Percentiles rank a stretch among this genome's conserved stretches.
phyloP scores from a whole-genome alignment of 129 eudicot species.

The Helichrysum umbraculigerum region DNA sequence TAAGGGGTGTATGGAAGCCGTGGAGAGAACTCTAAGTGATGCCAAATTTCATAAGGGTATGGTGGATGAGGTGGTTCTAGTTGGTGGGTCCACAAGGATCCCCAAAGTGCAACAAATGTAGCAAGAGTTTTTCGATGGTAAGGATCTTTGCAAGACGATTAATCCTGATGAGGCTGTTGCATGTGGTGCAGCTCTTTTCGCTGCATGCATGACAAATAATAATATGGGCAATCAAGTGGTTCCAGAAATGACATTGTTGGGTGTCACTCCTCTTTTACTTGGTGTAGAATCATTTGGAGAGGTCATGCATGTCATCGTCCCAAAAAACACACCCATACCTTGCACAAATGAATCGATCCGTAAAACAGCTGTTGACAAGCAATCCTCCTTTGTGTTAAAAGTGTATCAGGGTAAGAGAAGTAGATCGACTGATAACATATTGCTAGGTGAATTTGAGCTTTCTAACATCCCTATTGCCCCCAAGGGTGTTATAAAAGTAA shows the following conservation, averaged over 20 bases:
- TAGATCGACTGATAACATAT: neutral
- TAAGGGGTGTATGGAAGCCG: neutral
- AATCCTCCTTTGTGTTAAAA: neutral
- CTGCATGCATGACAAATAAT: neutral
- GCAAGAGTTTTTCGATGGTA: conserved; percentile 2
- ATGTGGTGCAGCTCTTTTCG: conserved; percentile 4
- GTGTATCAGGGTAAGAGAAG: conserved; percentile 26
- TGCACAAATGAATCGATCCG: neutral
- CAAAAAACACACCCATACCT: conserved; percentile 19
- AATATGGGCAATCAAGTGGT: neutral
- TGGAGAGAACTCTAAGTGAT: neutral
- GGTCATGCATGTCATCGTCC: conserved; percentile 2
- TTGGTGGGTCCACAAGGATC: conserved; percentile 27
- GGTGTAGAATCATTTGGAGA: neutral
- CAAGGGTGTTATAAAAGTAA: neutral
- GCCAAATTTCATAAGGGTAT: neutral
- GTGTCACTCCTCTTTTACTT: conserved; percentile 20
- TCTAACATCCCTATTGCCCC: neutral
- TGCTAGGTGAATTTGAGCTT: conserved; percentile 19
- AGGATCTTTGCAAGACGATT: conserved; percentile 9
- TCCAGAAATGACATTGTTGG: neutral
- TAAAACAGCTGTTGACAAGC: neutral
- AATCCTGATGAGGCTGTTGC: conserved; percentile 27
- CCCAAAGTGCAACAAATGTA: conserved; percentile 22
- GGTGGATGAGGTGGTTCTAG: neutral